Evolutionary conservation across 495 filamentous ascomycete genomes (phyloP).

Genomic region (Penicilliopsis zonata): DNA sequence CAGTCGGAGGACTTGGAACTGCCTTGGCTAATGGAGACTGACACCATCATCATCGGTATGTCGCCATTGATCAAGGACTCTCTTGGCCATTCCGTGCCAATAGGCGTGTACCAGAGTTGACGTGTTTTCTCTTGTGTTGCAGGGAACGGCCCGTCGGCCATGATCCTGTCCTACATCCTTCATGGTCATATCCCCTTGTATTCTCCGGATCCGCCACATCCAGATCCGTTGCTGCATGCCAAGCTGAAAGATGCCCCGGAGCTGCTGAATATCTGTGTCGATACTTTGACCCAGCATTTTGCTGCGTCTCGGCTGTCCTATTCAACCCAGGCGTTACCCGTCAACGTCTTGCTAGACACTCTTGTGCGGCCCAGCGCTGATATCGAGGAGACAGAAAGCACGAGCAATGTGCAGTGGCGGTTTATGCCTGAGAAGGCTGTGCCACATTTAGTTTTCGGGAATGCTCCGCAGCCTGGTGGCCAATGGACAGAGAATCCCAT

Average conservation of each 20-base stretch:
- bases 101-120: no score
- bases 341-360: slow-evolving; percentile 54
- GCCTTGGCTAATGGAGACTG: slow-evolving; percentile 28
- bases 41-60: slow-evolving; percentile 38
- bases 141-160: slow-evolving; percentile 56
- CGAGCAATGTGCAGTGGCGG: slow-evolving; percentile 46
- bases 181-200: slow-evolving; percentile 56
- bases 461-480: slow-evolving; percentile 41
- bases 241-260: slow-evolving; percentile 35
- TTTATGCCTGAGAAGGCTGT: slow-evolving; percentile 38
- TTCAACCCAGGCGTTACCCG: slow-evolving; percentile 51
- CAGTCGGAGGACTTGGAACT: slow-evolving; percentile 13
- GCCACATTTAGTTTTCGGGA: slow-evolving; percentile 46
- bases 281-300: slow-evolving; percentile 47
- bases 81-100: no score
- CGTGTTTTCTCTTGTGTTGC: no score
- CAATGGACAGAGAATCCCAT: slow-evolving; percentile 52
- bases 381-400: slow-evolving; percentile 35
- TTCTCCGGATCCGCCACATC: slow-evolving; percentile 38
- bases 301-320: slow-evolving; percentile 48
- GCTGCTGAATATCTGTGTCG: slow-evolving; percentile 34
- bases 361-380: slow-evolving; percentile 54
- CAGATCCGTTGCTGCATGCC: slow-evolving; percentile 45
- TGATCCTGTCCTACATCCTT: slow-evolving; percentile 56
- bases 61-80: no score